Base-by-base conservation (phyloP, 176 grass and related monocot species). In the Lolium perenne region DNA sequence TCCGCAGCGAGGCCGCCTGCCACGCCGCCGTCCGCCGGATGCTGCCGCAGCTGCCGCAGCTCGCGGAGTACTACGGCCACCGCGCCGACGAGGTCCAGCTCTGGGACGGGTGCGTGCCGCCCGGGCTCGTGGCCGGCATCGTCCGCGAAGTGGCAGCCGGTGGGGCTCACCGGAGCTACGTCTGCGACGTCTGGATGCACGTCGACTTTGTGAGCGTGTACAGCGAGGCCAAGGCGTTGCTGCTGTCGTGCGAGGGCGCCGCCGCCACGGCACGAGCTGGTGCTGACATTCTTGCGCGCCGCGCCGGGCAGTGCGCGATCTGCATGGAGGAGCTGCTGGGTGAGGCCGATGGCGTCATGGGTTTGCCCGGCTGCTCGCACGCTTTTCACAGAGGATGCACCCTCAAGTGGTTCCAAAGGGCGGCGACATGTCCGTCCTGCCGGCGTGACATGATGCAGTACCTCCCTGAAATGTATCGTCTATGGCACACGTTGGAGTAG, bases 241-340 rank as follows among this genome's bases (percentile, higher is more conserved):
- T 56, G 50, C 49, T 77, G 74, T 56, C 50, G 50, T 77, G 50
- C 50, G 74, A 38, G 50, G 15, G 13, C 49, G 25, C 15, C 4
- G 41, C 9, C 70, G 11, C 41, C 40, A 12, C 5, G 12, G 14
- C 50, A 38, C 26, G 8, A 6, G 48, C 23, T 35, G 73, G 70
- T 47, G 20, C 49, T 20, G 8, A 14, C 4, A 10, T 15, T 72
- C 41, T 23, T 15, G 1, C 4, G 0, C 22, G 8, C 1, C 12
- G 49, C 25, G 73, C 3, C 25, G 73, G 7, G 3, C 26, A 38
- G 26, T 77, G 74, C 26, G 16, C 50, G 50, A 77, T 77, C 50
- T 77, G 74, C 74, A 56, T 77, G 74, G 50, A 77, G 49, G 74
- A 56, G 25, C 10, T 77, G 26, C 10, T 77, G 50, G 26, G 4